Percentiles rank a stretch among this genome's conserved stretches.
Evolutionary conservation across 78 protist species (phyloP).

Genomic region (Dictyostelium capitatum): DNA sequence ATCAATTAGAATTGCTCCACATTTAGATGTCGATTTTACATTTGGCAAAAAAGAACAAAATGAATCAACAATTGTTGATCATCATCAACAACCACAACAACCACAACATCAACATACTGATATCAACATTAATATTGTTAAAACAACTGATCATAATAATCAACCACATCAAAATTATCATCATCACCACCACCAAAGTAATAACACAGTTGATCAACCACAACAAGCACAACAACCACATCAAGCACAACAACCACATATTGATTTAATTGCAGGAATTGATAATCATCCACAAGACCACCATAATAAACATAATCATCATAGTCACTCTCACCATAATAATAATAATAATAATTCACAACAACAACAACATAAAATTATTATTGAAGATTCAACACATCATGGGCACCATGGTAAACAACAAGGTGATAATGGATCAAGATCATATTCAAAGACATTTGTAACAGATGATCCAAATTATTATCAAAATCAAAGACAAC

Average conservation of each 20-base stretch:
- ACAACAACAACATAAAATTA: background rate
- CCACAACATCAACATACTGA: too few relatives aligned
- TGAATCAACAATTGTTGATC: background rate
- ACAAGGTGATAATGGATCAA: background rate
- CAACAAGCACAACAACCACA: background rate
- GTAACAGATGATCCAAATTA: background rate
- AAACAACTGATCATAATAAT: background rate
- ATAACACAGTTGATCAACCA: background rate
- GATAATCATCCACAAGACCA: background rate
- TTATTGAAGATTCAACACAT: constrained; percentile 4
- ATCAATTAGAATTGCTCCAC: background rate
- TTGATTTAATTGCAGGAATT: too few relatives aligned
- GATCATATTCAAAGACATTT: background rate
- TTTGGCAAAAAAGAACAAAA: constrained; percentile 4
- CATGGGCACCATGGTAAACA: background rate
- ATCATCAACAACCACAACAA: background rate
- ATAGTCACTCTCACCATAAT: background rate
- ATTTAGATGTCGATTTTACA: constrained; percentile 24
- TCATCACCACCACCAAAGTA: background rate
- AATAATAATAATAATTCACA: background rate
- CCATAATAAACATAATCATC: background rate
- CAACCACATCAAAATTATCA: background rate
- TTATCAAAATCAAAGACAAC: background rate
- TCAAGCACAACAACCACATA: background rate
- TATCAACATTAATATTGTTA: too few relatives aligned